Percentiles rank a stretch among this genome's conserved stretches.
Conservation (phyloP, 2,329 filamentous ascomycete genomes). For the Verticillium nubilum region DNA sequence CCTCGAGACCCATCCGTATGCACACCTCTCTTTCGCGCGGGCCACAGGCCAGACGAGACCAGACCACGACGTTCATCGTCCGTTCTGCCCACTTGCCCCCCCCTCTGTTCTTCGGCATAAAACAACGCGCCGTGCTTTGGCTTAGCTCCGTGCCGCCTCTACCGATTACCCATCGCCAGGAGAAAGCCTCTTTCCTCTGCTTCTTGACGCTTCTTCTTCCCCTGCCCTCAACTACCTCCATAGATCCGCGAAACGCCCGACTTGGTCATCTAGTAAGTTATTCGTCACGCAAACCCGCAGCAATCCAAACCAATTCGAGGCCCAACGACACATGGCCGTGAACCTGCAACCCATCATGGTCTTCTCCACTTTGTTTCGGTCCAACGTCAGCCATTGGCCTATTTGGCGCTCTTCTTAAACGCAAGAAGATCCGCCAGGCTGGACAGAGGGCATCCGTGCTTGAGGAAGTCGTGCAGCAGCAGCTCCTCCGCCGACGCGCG, state of each 20-base stretch:
- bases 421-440: conserved; percentile 83
- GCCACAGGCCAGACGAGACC: not conserved
- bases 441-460: conserved; percentile 77
- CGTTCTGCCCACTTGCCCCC: not conserved
- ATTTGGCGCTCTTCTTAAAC: conserved; percentile 73
- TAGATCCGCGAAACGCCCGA: not conserved
- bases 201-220: not conserved
- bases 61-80: not conserved
- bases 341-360: too few relatives aligned
- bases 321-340: not conserved
- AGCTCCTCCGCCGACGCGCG: conserved; percentile 88
- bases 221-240: not conserved
- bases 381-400: conserved; percentile 17
- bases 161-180: not conserved
- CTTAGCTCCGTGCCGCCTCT: not conserved
- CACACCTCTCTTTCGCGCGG: not conserved
- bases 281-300: conserved; percentile 1
- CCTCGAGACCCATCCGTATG: not conserved
- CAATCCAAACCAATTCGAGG: conserved; percentile 1
- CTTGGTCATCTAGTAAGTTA: not conserved
- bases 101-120: not conserved
- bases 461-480: conserved; percentile 87
- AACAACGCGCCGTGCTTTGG: not conserved
- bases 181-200: not conserved
- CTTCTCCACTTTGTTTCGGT: not conserved